These are phyloP conservation scores for Silene conica DNA, from an alignment of 148 eudicot species.

Conservation along the genomic window DNA sequence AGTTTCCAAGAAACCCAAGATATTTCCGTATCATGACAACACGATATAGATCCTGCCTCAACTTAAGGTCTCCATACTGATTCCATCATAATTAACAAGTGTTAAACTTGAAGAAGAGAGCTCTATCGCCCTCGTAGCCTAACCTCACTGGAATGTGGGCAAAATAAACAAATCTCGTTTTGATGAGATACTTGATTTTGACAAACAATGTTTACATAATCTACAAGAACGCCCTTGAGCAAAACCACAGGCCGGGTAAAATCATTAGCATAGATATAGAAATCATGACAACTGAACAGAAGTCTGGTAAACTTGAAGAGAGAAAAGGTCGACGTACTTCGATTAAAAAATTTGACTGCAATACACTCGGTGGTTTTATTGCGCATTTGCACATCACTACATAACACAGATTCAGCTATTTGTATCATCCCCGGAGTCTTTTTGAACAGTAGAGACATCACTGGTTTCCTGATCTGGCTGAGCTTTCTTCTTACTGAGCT, in stretches of 20 bases:
- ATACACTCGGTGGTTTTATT: neutral
- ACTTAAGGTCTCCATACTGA: neutral
- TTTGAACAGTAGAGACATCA: conserved; percentile 24
- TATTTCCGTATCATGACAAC: neutral
- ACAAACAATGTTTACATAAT: no score
- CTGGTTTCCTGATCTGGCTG: conserved; percentile 23
- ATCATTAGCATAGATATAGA: neutral
- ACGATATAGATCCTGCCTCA: neutral
- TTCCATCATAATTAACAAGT: no score
- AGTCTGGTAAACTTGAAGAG: neutral
- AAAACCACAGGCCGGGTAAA: neutral
- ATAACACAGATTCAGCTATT: conserved; percentile 3
- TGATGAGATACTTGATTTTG: no score
- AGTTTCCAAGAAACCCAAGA: neutral
- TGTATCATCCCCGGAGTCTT: conserved; percentile 17
- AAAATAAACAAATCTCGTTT: no score
- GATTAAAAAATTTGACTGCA: neutral
- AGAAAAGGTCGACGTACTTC: neutral
- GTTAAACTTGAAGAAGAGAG: no score
- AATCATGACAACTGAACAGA: neutral
- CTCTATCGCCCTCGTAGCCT: no score
- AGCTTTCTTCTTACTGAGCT: conserved; percentile 38
- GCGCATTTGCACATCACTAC: neutral
- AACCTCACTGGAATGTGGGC: no score
- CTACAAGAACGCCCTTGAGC: no score